Evolutionary conservation across 768 basidiomycete species (phyloP).

Genomic region (Amanita pallidorosea): DNA sequence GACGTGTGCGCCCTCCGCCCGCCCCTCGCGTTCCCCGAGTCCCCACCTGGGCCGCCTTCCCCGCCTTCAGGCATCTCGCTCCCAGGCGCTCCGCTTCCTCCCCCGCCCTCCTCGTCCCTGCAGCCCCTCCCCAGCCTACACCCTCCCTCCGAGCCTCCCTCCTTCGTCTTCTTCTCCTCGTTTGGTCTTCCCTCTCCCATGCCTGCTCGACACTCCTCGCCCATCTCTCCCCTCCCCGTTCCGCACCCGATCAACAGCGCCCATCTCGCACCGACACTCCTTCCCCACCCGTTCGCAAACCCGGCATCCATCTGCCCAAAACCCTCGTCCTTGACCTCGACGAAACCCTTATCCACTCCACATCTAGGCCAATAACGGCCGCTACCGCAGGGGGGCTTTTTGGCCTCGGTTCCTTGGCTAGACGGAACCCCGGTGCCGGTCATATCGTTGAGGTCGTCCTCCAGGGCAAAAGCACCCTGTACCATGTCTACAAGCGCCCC

Average conservation of each 20-base stretch:
- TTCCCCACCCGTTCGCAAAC: slow-evolving; percentile 32
- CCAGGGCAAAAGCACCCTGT: slow-evolving; percentile 80
- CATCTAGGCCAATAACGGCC: slow-evolving; percentile 62
- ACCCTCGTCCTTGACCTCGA: slow-evolving; percentile 96
- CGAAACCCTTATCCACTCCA: slow-evolving; percentile 97
- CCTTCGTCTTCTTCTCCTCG: slow-evolving; percentile 50
- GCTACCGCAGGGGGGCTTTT: slow-evolving; percentile 46
- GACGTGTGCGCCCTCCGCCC: slow-evolving; percentile 39
- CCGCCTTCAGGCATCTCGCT: slow-evolving; percentile 30
- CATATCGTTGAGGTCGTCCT: slow-evolving; percentile 92
- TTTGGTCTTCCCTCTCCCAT: slow-evolving; percentile 60
- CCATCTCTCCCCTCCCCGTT: not conserved
- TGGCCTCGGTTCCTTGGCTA: slow-evolving; percentile 39
- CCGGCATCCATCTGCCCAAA: slow-evolving; percentile 77
- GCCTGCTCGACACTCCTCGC: slow-evolving; percentile 42
- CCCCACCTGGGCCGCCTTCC: slow-evolving; percentile 46
- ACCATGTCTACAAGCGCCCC: slow-evolving; percentile 97
- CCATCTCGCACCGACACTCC: slow-evolving; percentile 40
- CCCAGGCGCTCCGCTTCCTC: slow-evolving; percentile 58
- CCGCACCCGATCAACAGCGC: not conserved
- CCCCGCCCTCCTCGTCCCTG: slow-evolving; percentile 31
- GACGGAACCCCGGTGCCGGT: slow-evolving; percentile 57
- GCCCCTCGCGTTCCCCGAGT: slow-evolving; percentile 34
- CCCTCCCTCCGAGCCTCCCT: slow-evolving; percentile 25
- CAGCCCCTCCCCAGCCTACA: slow-evolving; percentile 9